Evolutionary conservation across 2,329 filamentous ascomycete species (phyloP), one percentile per base, ranked within the genome.

Genomic region (Pestalotiopsis sp.): DNA sequence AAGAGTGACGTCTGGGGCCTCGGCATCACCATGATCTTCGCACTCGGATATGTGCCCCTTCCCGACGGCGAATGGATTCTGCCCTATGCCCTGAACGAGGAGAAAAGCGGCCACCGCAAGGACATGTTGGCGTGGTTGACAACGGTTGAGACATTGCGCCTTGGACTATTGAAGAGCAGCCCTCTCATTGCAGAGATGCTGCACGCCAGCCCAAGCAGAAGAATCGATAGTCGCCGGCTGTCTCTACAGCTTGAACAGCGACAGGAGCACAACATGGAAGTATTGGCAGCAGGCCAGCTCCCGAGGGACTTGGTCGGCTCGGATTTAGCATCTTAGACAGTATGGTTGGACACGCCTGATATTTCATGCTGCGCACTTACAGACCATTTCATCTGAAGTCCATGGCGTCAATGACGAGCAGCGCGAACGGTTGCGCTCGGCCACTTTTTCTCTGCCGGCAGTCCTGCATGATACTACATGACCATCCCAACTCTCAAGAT

Each of bases 11-110:
- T 57, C 30, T 65, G 62, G 62, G 62, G 20, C 4, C 30, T 65
- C 17, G 62, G 62, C 13, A 56, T 65, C 62, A 65, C 62, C 13
- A 65, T 65, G 62, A 44, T 65, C 44, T 65, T 56, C 48, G 62
- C 62, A 38, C 56, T 65, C 20, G 62, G 62, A 10, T 56, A 56
- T 17, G n/a, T 57, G 22, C 40, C 62, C 6, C 24, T 65, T 44
- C 62, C 62, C 5, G 14, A 35, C 30, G 62, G 44, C 14, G 40
- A 57, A 6, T 65, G 62, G 62, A 40, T 56, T n/a, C 24, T 65
- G 40, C 62, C 62, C 10, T 9, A 10, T 4, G 62, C 39, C n/a
- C 1, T 55, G 22, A 44, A 55, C 1, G 13, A 26, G n/a, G 48
- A 17, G 11, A 56, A 1, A 35, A 35, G 10, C 35, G 24, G 17